Evolutionary conservation across 345 rosid species (phyloP), one percentile per base, ranked within the genome.

Genomic region (Corchorus olitorius): DNA sequence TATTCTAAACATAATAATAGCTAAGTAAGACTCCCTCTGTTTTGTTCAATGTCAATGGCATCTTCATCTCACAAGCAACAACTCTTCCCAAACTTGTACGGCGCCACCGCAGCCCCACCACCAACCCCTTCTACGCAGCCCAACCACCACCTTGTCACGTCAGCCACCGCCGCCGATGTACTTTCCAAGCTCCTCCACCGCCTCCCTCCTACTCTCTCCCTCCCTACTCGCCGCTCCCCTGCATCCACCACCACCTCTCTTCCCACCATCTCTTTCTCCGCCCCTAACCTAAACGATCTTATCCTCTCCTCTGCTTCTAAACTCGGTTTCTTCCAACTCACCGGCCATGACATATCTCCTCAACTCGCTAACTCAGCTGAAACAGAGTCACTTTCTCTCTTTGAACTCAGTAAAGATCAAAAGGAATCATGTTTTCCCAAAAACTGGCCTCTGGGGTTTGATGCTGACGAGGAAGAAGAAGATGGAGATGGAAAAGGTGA

Each of bases 381-480:
- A 85, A 72, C 86, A 4, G 90, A 89, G 6, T 71, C 91, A 2
- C 71, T 83, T 13, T 74, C 90, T 4, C 91, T 94, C 72, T 86
- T 89, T 34, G 78, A 86, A 4, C 92, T 92, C 61, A 62, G 61
- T 20, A 77, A 35, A 12, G 86, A 85, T 14, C 45, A 81, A 59
- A 92, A 83, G 7, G 82, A 84, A 76, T 65, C 89, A 4, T 68
- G 37, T n/a, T 89, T 94, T 53, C 97, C 93, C 0, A 82, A 74
- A 17, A 86, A 86, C 81, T 89, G 96, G 97, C 98, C 98, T 35
- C 67, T 89, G 11, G 98, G 98, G 4, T 89, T 83, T 74, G 94
- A 83, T 43, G 63, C 69, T 20, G 87, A 68, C 8, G 86, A 85
- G 0, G 87, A 86, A 58, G 86, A 76, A 0, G 86, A 66, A 19